phyloP scores from a whole-genome alignment of 2,329 filamentous ascomycete genomes.

The Penicillium sp. region DNA sequence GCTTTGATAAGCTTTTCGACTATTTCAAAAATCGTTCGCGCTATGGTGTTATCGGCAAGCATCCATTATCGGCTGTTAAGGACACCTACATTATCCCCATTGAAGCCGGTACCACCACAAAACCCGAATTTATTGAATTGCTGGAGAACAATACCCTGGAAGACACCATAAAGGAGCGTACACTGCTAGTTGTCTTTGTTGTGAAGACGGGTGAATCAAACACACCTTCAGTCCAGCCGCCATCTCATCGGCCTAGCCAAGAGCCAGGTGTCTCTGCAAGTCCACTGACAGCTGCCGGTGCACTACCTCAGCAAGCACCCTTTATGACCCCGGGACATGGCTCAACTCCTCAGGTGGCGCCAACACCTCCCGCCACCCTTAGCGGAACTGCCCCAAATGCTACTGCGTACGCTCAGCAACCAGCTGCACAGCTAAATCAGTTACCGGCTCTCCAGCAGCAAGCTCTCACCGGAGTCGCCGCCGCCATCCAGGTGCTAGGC shows the following conservation, averaged over 20 bases:
- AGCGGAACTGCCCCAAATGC: conserved; percentile 19
- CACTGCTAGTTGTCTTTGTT: conserved; percentile 83
- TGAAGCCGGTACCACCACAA: conserved; percentile 65
- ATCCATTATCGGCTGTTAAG: conserved; percentile 72
- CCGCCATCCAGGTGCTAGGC: conserved; percentile 68
- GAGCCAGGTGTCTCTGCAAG: conserved; percentile 40
- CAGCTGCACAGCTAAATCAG: conserved; percentile 18
- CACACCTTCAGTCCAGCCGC: conserved; percentile 45
- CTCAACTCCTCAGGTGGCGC: conserved; percentile 26
- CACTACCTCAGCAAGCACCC: conserved; percentile 35
- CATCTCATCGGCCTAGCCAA: conserved; percentile 45
- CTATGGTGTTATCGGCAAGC: conserved; percentile 85
- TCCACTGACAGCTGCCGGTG: conserved; percentile 35
- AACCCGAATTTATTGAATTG: conserved; percentile 86
- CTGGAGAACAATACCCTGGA: conserved; percentile 84
- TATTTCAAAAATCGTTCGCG: conserved; percentile 83
- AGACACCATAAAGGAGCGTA: conserved; percentile 69
- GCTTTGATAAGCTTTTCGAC: conserved; percentile 77
- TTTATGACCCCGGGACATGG: conserved; percentile 30
- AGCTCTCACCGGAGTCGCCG: conserved; percentile 53
- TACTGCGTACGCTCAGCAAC: conserved; percentile 26
- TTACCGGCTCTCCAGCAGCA: conserved; percentile 35
- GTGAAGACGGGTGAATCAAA: conserved; percentile 64
- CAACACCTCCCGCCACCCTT: conserved; percentile 30
- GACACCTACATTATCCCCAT: conserved; percentile 92